Evolutionary conservation across 345 rosid species (phyloP).

Genomic region (Syzygium grande): DNA sequence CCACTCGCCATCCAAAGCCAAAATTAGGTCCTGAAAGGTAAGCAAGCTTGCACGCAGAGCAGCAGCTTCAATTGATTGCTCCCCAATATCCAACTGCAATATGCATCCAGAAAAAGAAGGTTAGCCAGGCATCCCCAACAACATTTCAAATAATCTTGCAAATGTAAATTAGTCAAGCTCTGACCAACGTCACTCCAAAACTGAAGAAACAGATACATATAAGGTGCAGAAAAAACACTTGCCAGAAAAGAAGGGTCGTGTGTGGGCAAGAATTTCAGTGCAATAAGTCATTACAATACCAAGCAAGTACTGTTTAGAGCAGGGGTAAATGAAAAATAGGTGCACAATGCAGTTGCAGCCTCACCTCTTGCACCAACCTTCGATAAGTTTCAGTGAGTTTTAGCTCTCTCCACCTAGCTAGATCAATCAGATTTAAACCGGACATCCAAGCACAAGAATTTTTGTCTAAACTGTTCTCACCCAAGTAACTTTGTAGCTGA

Average conservation of each 20-base stretch:
- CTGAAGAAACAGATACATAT: neutral
- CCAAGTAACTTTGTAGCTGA: constrained; percentile 46
- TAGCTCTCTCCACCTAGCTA: constrained; percentile 49
- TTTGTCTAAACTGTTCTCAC: constrained; percentile 24
- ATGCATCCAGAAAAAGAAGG: neutral
- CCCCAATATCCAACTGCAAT: constrained; percentile 33
- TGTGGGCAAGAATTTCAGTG: neutral
- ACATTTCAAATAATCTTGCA: neutral
- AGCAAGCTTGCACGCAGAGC: constrained; percentile 68
- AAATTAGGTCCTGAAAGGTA: constrained; percentile 61
- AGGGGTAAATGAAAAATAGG: neutral
- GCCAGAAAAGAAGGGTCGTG: neutral
- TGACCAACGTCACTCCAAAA: neutral
- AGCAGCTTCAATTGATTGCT: constrained; percentile 34
- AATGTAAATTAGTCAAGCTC: neutral
- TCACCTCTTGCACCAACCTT: neutral
- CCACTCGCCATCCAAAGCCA: constrained; percentile 54
- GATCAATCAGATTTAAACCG: constrained; percentile 81
- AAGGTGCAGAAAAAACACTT: neutral
- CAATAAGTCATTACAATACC: neutral
- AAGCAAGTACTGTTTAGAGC: neutral
- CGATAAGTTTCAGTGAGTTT: neutral
- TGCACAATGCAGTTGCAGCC: neutral
- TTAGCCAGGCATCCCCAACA: neutral
- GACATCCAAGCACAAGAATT: constrained; percentile 85